Evolutionary conservation across 352 stramenopile species (phyloP), one percentile per base, ranked within the genome.

Genomic region (Globisporangium parvum): DNA sequence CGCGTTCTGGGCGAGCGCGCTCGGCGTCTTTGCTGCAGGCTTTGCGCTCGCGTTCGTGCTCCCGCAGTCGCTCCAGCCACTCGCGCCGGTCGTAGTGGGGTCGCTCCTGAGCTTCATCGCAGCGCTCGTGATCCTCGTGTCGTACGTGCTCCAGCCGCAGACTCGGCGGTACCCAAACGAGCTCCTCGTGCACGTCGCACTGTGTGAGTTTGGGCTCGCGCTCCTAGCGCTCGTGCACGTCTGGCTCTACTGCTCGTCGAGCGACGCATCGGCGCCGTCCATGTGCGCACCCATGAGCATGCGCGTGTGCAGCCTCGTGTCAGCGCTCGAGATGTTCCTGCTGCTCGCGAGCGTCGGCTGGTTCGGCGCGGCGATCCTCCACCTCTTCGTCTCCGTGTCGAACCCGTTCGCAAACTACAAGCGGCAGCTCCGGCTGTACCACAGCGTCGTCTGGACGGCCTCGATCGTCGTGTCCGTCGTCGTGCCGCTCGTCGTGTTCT

Each of bases 371-470:
- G 77, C 77, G 8, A 87, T 90, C 66, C 53, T 87, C 17, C 75
- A 90, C 54, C 53, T 90, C 5, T 90, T 86, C 45, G 80, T 88
- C 20, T 87, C 80, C 4, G 62, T 90, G 1, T 86, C 80, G 28
- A 90, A 90, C 51, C 80, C 80, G 23, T 90, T 90, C 51, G 75
- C 77, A 5, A 85, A 77, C 63, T 87, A 88, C 70, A 85, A 85
- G 49, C 57, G 62, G 12, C 77, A 88, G 50, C 48, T 88, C 18
- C 63, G 75, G 44, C 53, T 73, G 11, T 90, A 84, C 28, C 80
- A 90, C 51, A 17, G 71, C 18, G 51, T 73, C 0, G 75, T 88
- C 5, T 90, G 80, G 80, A 60, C 53, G 0, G 40, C 70, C 5
- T 84, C 80, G 11, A 53, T 80, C 6, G 20, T 75, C n/a, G 49